Evolutionary conservation across 257 asterid genomes (phyloP).

Genomic region (Jacaranda copaia): DNA sequence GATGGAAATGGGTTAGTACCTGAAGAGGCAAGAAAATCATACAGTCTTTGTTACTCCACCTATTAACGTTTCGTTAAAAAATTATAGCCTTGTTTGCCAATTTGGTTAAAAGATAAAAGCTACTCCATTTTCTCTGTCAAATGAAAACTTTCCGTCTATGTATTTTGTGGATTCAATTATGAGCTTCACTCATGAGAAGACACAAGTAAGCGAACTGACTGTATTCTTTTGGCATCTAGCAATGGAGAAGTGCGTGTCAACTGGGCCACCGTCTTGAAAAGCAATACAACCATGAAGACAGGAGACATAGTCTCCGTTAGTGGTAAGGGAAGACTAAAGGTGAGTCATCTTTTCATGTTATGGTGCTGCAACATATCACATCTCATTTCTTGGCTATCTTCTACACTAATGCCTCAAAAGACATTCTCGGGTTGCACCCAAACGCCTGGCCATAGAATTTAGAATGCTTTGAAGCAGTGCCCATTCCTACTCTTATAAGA

Average conservation of each 20-base stretch:
- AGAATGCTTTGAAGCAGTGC: too few species aligned
- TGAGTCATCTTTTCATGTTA: slow-evolving; percentile 34
- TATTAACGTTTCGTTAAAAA: background rate
- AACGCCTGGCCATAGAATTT: too few species aligned
- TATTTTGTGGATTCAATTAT: background rate
- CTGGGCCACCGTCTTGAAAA: slow-evolving; percentile 76
- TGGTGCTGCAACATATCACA: too few species aligned
- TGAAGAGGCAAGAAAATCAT: background rate
- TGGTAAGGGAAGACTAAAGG: slow-evolving; percentile 87
- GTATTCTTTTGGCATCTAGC: slow-evolving; percentile 48
- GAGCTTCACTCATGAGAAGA: background rate
- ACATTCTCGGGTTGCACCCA: too few species aligned
- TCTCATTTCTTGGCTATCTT: too few species aligned
- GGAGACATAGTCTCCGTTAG: slow-evolving; percentile 84
- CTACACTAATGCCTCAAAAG: too few species aligned
- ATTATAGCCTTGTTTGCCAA: background rate
- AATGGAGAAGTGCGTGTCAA: slow-evolving; percentile 89
- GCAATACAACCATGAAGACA: slow-evolving; percentile 64
- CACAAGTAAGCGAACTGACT: slow-evolving; percentile 13
- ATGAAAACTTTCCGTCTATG: background rate
- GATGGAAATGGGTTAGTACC: background rate
- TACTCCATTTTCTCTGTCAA: background rate
- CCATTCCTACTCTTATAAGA: slow-evolving; percentile 4
- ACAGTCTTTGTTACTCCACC: background rate
- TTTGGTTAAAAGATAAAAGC: background rate